phyloP scores from a whole-genome alignment of 306 rosid genomes.

The Adenanthera pavonina region DNA sequence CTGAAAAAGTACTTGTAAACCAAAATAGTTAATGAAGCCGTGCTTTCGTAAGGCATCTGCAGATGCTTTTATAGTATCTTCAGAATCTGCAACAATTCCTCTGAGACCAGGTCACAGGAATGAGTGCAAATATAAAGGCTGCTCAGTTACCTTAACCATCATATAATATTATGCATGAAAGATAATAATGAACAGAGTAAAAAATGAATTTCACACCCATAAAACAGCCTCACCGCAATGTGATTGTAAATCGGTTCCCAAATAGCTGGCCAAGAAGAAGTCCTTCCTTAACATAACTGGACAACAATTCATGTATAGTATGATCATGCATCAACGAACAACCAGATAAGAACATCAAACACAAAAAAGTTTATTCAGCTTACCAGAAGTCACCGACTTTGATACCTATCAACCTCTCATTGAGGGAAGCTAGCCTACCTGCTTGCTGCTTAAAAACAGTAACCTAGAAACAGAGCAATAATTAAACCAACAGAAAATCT shows the following conservation, averaged over 20 bases:
- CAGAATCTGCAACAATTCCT: constrained; percentile 94
- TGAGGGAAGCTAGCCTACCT: constrained; percentile 81
- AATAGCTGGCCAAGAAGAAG: constrained; percentile 91
- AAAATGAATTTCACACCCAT: constrained; percentile 32
- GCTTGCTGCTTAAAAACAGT: constrained; percentile 89
- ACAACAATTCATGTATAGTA: constrained; percentile 42
- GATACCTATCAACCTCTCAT: constrained; percentile 83
- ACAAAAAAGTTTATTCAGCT: constrained; percentile 41
- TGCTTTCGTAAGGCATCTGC: constrained; percentile 78
- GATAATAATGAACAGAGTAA: constrained; percentile 20
- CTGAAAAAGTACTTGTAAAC: constrained; percentile 78
- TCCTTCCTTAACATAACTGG: constrained; percentile 84
- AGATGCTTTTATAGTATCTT: constrained; percentile 76
- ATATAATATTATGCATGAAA: constrained; percentile 5
- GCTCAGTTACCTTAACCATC: constrained; percentile 28
- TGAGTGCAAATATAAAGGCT: constrained; percentile 29
- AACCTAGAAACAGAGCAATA: constrained; percentile 63
- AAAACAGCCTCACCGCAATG: constrained; percentile 72
- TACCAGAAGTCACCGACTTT: constrained; percentile 96
- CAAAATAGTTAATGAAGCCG: constrained; percentile 96
- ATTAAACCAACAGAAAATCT: constrained; percentile 32
- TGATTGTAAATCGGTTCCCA: constrained; percentile 87
- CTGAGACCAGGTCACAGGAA: constrained; percentile 58
- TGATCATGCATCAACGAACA: constrained; percentile 35
- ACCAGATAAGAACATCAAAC: constrained; percentile 8